Evolutionary conservation across 176 grass and related monocot species (phyloP).

Genomic region (Triticum monococcum): DNA sequence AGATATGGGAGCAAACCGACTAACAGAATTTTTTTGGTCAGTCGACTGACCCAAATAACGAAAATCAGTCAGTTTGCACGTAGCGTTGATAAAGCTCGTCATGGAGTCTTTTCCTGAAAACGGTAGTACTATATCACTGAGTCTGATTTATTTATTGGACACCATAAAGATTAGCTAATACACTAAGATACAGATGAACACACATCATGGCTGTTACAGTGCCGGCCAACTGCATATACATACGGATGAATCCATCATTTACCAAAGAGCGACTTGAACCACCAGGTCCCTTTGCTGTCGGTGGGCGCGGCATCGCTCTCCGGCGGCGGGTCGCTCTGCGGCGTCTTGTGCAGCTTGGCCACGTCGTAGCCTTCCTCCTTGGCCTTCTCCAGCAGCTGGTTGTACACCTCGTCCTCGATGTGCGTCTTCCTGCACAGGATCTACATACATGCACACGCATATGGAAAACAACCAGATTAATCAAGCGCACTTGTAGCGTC

Average conservation of each 20-base stretch:
- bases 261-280: slow-evolving; percentile 70
- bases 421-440: slow-evolving; percentile 55
- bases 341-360: slow-evolving; percentile 49
- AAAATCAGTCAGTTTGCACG: too few species aligned
- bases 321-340: slow-evolving; percentile 66
- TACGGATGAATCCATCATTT: slow-evolving; percentile 40
- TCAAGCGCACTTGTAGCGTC: neutral
- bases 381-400: slow-evolving; percentile 56
- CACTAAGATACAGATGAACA: neutral
- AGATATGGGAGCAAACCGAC: too few species aligned
- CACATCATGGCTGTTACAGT: neutral
- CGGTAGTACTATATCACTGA: neutral
- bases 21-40: too few species aligned
- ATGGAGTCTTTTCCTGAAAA: neutral
- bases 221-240: neutral
- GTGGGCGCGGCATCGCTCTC: slow-evolving; percentile 43
- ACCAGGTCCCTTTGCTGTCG: slow-evolving; percentile 57
- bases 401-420: slow-evolving; percentile 72
- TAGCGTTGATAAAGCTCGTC: too few species aligned
- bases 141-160: slow-evolving; percentile 11
- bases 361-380: slow-evolving; percentile 53
- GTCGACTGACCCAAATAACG: too few species aligned
- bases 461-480: neutral
- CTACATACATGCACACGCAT: neutral
- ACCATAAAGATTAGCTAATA: neutral